Evolutionary conservation across 108 stramenopile species (phyloP).

Genomic region (Cyclotella atomus): DNA sequence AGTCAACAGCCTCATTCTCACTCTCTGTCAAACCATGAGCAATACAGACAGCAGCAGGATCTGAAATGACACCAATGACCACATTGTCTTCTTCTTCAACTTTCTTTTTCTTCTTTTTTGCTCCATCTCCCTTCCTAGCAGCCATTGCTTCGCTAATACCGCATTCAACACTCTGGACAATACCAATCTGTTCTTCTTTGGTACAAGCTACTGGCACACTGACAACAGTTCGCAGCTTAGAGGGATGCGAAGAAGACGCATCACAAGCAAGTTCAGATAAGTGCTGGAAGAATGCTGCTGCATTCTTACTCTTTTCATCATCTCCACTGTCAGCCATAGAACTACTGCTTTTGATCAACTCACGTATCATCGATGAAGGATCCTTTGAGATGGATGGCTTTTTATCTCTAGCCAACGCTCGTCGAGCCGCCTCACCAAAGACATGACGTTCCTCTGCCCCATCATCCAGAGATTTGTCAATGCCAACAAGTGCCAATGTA

Average conservation of each 20-base stretch:
- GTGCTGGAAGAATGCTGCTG: conserved; percentile 54
- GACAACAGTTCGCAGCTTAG: conserved; percentile 51
- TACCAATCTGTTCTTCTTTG: conserved; percentile 41
- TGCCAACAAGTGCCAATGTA: conserved; percentile 50
- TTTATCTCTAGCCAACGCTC: conserved; percentile 44
- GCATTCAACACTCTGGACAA: conserved; percentile 42
- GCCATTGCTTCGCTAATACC: conserved; percentile 41
- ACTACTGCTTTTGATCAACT: conserved; percentile 40
- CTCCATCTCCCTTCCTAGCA: conserved; percentile 19
- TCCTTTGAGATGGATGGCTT: conserved; percentile 47
- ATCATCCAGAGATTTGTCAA: conserved; percentile 27
- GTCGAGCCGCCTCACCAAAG: conserved; percentile 56
- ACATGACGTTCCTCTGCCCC: conserved; percentile 34
- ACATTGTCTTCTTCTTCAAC: conserved; percentile 17
- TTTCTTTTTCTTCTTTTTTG: conserved; percentile 48
- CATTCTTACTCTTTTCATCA: conserved; percentile 22
- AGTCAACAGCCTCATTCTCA: conserved; percentile 30
- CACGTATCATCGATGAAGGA: conserved; percentile 44
- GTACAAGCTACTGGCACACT: conserved; percentile 44
- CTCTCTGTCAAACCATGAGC: conserved; percentile 59
- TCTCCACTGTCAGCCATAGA: conserved; percentile 7
- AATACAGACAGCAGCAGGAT: conserved; percentile 58
- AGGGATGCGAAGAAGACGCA: conserved; percentile 52
- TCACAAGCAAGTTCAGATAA: conserved; percentile 56
- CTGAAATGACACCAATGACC: conserved; percentile 52